These are phyloP conservation scores for Jaltomata sinuosa DNA, from an alignment of 257 asterid genomes.

Conservation along the genomic window DNA sequence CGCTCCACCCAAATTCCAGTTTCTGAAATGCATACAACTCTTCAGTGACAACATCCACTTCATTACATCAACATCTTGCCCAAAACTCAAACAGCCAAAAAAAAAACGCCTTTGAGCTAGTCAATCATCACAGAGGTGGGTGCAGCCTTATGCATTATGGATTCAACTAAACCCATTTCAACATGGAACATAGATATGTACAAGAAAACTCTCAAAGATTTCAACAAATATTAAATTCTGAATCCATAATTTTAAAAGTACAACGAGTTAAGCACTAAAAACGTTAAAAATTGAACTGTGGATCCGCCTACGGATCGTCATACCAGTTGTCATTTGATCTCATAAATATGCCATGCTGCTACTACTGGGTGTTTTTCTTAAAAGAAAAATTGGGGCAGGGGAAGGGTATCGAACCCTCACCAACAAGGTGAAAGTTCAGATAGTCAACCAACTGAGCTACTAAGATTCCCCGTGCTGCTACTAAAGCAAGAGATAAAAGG, in stretches of 20 bases:
- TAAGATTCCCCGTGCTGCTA: background rate
- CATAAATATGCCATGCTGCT: background rate
- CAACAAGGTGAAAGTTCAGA: too few relatives aligned
- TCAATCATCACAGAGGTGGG: background rate
- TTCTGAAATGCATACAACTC: constrained; percentile 18
- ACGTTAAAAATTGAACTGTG: background rate
- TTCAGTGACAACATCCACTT: background rate
- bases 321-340: background rate
- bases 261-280: background rate
- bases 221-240: background rate
- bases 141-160: background rate
- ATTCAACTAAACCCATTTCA: too few relatives aligned
- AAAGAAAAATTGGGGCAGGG: too few relatives aligned
- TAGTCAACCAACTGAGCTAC: too few relatives aligned
- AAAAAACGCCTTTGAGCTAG: background rate
- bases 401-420: too few relatives aligned
- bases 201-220: background rate
- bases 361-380: too few relatives aligned
- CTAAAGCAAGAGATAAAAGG: background rate
- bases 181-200: too few relatives aligned
- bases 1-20: constrained; percentile 48
- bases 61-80: background rate
- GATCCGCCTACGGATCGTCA: background rate
- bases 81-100: background rate
- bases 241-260: background rate